A percentile compares a stretch with the other conserved stretches of the same genome.
Evolutionary conservation across 441 rosid genomes (phyloP).

Genomic region (Pelargonium australe): DNA sequence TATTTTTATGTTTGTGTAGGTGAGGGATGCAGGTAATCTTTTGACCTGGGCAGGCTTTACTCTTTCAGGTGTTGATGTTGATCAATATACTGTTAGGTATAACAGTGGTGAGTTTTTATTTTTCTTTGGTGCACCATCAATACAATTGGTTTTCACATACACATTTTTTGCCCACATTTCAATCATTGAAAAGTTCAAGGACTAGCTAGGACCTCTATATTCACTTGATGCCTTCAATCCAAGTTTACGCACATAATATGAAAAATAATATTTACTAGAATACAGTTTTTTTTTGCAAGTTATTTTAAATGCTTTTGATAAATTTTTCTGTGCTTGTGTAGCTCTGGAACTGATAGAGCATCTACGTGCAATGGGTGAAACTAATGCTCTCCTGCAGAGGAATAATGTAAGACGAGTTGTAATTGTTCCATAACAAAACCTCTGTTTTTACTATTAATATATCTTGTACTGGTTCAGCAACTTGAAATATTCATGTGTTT

Average conservation of each 20-base stretch:
- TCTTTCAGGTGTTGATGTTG: constrained; percentile 92
- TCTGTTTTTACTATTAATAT: too few species aligned
- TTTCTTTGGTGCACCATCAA: background rate
- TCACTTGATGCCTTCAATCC: too few species aligned
- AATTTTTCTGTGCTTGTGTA: constrained; percentile 21
- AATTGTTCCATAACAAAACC: constrained; percentile 10
- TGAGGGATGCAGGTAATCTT: constrained; percentile 94
- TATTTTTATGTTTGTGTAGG: constrained; percentile 35
- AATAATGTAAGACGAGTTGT: constrained; percentile 38
- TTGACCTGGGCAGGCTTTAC: constrained; percentile 91
- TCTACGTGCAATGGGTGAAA: constrained; percentile 95
- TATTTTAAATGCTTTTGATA: background rate
- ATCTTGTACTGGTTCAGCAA: background rate
- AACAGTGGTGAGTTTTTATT: constrained; percentile 52
- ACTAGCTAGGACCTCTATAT: too few species aligned
- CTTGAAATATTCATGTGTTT: constrained; percentile 9
- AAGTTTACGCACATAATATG: too few species aligned
- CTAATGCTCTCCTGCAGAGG: constrained; percentile 85
- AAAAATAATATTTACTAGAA: too few species aligned
- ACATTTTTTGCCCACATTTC: too few species aligned
- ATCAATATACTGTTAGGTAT: constrained; percentile 81
- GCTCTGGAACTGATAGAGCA: constrained; percentile 94
- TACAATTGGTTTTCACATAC: too few species aligned
- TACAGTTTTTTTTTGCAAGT: too few species aligned
- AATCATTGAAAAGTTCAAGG: too few species aligned